A percentile compares a stretch with the other conserved stretches of the same genome.
phyloP scores from a whole-genome alignment of 2,329 filamentous ascomycete species.

The Penicillium sp. region DNA sequence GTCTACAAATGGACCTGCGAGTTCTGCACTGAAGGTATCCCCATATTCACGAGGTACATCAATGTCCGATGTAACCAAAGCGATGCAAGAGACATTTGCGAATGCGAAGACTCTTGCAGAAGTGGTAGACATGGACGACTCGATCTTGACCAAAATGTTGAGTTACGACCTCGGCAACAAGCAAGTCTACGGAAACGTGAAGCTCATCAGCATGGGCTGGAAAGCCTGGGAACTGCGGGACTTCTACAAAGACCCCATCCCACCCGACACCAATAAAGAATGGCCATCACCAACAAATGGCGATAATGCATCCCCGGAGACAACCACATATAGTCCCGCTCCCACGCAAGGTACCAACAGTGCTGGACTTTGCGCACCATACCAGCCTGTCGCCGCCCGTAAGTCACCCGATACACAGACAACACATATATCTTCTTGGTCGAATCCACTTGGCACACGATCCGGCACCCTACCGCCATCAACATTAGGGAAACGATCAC shows the following conservation, averaged over 20 bases:
- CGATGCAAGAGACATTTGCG: slow-evolving; percentile 8
- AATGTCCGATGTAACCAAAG: neutral
- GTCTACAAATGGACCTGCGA: slow-evolving; percentile 6
- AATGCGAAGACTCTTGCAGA: slow-evolving; percentile 33
- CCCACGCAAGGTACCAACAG: neutral
- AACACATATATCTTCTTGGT: neutral
- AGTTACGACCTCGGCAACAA: slow-evolving; percentile 34
- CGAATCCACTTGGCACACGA: neutral
- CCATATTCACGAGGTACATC: neutral
- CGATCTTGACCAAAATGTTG: slow-evolving; percentile 33
- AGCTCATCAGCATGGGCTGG: slow-evolving; percentile 41
- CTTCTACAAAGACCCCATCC: slow-evolving; percentile 35
- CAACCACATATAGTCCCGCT: neutral
- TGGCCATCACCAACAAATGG: slow-evolving; percentile 18
- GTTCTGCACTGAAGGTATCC: neutral
- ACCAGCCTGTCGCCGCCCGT: neutral
- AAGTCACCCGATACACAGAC: neutral
- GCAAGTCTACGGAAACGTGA: slow-evolving; percentile 33
- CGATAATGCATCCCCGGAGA: slow-evolving; percentile 7
- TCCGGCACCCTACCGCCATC: slow-evolving; percentile 15
- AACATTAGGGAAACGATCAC: slow-evolving; percentile 27
- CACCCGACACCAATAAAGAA: slow-evolving; percentile 4
- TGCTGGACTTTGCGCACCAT: neutral
- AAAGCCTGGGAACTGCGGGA: slow-evolving; percentile 41
- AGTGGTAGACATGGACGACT: slow-evolving; percentile 41